These are phyloP conservation scores for Zangia roseola DNA, from an alignment of 768 basidiomycete genomes.

Conservation along the genomic window DNA sequence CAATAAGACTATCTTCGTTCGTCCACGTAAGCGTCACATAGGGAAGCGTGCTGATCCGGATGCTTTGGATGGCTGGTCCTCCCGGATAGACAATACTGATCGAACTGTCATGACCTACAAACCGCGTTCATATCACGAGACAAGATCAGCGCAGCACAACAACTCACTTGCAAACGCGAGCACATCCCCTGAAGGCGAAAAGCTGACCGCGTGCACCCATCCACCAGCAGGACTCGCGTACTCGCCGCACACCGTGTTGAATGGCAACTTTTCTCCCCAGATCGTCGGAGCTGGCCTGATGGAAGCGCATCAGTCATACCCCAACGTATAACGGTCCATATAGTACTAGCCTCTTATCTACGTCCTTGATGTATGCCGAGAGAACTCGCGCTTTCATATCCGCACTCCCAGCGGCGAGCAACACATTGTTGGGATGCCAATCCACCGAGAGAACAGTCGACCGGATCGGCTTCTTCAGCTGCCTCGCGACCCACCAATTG, in stretches of 20 bases:
- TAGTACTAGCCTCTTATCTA: slow-evolving; percentile 76
- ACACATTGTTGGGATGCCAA: slow-evolving; percentile 99
- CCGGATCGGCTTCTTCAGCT: slow-evolving; percentile 95
- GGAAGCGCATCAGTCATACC: slow-evolving; percentile 7
- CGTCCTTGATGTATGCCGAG: slow-evolving; percentile 98
- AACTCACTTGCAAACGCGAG: slow-evolving; percentile 89
- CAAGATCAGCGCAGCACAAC: not conserved
- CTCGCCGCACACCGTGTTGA: slow-evolving; percentile 97
- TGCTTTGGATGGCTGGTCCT: slow-evolving; percentile 66
- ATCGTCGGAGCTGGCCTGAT: slow-evolving; percentile 80
- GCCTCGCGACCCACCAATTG: slow-evolving; percentile 99
- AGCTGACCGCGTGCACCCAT: slow-evolving; percentile 95
- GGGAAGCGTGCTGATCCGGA: slow-evolving; percentile 78
- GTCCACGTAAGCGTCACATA: slow-evolving; percentile 85
- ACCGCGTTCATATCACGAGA: slow-evolving; percentile 3
- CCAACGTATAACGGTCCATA: not conserved
- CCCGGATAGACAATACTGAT: slow-evolving; percentile 90
- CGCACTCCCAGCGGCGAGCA: slow-evolving; percentile 94
- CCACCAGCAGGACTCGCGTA: slow-evolving; percentile 87
- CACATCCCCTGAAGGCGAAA: slow-evolving; percentile 94
- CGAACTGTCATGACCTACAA: slow-evolving; percentile 88
- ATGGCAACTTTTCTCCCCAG: slow-evolving; percentile 98
- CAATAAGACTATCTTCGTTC: slow-evolving; percentile 76
- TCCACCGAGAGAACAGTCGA: slow-evolving; percentile 93
- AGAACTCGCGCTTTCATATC: slow-evolving; percentile 98